A percentile compares a stretch with the other conserved stretches of the same genome.
phyloP scores from a whole-genome alignment of 2,329 filamentous ascomycete genomes.

The Niveomyces coronatus region DNA sequence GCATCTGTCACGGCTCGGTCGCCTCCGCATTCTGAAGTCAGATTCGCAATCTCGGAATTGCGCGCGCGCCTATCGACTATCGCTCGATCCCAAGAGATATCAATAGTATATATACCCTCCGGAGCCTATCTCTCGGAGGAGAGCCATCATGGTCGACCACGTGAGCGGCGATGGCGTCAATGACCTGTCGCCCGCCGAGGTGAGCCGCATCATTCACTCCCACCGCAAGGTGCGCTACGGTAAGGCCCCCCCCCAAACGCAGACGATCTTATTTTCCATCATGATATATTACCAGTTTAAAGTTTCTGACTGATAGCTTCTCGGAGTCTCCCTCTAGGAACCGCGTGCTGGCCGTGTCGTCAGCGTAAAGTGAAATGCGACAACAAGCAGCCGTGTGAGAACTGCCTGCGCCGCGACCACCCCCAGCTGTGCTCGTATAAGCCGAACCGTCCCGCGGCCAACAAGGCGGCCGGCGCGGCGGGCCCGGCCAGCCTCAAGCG shows the following conservation, averaged over 20 bases:
- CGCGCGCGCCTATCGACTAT: too few relatives aligned
- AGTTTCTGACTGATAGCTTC: neutral
- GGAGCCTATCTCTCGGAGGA: neutral
- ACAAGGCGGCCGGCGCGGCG: constrained; percentile 24
- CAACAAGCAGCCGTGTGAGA: constrained; percentile 58
- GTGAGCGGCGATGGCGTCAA: constrained; percentile 38
- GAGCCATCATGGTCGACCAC: constrained; percentile 34
- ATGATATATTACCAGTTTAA: too few relatives aligned
- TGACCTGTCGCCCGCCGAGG: constrained; percentile 54
- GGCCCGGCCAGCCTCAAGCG: constrained; percentile 21
- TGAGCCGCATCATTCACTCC: constrained; percentile 57
- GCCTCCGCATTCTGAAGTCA: constrained; percentile 10
- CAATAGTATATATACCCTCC: too few relatives aligned
- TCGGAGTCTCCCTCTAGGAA: constrained; percentile 35
- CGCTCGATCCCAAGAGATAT: too few relatives aligned
- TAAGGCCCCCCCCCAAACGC: constrained; percentile 26
- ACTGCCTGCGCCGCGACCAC: constrained; percentile 57
- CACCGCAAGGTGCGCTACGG: constrained; percentile 60
- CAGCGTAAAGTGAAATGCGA: constrained; percentile 61
- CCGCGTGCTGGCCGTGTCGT: constrained; percentile 56
- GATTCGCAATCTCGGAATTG: constrained; percentile 17
- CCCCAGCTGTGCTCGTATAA: constrained; percentile 57
- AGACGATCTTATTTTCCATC: neutral
- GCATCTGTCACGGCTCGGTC: constrained; percentile 22
- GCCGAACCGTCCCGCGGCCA: constrained; percentile 40